phyloP scores from a whole-genome alignment of 108 stramenopile genomes.

The Hondaea fermentalgiana region DNA sequence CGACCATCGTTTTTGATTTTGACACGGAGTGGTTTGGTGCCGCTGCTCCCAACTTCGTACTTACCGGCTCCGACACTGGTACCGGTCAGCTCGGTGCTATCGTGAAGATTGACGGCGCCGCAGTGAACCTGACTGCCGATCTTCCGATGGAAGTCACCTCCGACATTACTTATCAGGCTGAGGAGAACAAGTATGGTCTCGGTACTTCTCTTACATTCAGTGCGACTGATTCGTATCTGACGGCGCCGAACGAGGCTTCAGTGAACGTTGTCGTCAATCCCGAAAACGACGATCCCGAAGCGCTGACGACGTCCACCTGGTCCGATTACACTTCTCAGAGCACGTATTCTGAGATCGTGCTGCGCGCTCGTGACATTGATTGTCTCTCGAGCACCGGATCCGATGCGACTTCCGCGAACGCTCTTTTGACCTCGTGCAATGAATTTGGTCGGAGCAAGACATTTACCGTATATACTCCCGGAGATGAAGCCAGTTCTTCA shows the following conservation, averaged over 20 bases:
- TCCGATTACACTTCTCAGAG: background rate
- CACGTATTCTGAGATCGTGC: background rate
- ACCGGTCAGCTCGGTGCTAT: background rate
- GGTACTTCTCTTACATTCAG: background rate
- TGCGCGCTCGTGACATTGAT: background rate
- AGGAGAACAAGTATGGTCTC: background rate
- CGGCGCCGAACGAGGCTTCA: background rate
- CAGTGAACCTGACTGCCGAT: background rate
- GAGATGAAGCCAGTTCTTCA: background rate
- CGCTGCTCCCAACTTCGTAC: background rate
- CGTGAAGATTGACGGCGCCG: background rate
- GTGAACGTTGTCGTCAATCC: background rate
- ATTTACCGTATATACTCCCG: background rate
- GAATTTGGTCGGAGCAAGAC: too few relatives aligned
- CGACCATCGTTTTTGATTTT: background rate
- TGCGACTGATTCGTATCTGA: background rate
- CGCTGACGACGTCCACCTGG: background rate
- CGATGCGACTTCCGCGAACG: too few relatives aligned
- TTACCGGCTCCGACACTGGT: background rate
- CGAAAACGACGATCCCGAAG: background rate
- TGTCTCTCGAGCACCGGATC: too few relatives aligned
- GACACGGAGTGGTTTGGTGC: background rate
- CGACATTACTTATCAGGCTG: background rate
- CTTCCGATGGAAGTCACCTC: background rate
- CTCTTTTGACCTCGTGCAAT: too few relatives aligned